Evolutionary conservation across 73 alveolate species (phyloP).

Genomic region (Tetrahymena borealis): DNA sequence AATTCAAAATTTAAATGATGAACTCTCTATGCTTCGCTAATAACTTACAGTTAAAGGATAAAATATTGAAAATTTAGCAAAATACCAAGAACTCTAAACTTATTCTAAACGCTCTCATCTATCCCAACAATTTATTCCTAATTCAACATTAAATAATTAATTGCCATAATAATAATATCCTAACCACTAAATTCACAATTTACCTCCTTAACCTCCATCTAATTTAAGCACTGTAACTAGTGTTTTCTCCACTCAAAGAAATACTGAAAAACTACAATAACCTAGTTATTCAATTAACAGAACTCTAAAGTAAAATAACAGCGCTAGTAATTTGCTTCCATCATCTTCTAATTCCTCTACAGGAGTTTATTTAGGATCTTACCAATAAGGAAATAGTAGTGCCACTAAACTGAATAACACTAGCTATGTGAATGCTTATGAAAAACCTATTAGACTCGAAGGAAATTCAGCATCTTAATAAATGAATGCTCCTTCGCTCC

Average conservation of each 20-base stretch:
- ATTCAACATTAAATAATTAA: not conserved
- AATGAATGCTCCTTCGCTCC: not conserved
- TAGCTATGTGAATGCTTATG: not conserved
- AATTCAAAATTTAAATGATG: not conserved
- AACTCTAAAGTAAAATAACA: not conserved
- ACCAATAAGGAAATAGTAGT: not conserved
- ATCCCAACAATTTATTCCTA: not conserved
- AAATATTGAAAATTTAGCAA: not conserved
- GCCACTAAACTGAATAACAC: not conserved
- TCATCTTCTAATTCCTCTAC: not conserved
- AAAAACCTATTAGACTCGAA: not conserved
- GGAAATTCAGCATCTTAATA: not conserved
- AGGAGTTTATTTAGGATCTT: not conserved
- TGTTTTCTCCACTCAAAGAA: not conserved
- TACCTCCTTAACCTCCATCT: not conserved
- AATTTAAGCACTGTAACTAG: not conserved
- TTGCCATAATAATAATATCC: not conserved
- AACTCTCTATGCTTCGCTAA: not conserved
- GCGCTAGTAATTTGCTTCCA: not conserved
- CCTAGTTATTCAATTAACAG: not conserved
- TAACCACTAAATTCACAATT: not conserved
- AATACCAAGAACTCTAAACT: not conserved
- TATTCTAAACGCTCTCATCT: not conserved
- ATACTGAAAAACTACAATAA: not conserved
- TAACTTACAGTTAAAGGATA: not conserved